Evolutionary conservation across 2,329 filamentous ascomycete species (phyloP).

Genomic region (Penicillium olsonii): DNA sequence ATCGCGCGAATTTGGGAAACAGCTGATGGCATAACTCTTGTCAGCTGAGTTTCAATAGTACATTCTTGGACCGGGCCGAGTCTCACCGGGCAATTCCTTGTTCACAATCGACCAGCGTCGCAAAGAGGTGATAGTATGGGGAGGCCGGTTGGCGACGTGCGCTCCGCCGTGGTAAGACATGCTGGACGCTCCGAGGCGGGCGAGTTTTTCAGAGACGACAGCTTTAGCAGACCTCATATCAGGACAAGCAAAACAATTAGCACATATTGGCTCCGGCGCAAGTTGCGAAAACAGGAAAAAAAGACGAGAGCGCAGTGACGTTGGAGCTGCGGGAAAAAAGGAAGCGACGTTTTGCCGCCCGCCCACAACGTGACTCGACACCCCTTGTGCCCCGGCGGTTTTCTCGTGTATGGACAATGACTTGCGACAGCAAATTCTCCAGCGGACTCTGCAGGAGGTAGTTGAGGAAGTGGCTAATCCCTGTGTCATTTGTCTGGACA

Average conservation of each 20-base stretch:
- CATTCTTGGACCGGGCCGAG: background rate
- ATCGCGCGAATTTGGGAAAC: conserved; percentile 72
- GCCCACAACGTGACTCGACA: conserved; percentile 13
- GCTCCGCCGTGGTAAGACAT: conserved; percentile 25
- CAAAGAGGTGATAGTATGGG: conserved; percentile 69
- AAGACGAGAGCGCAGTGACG: background rate
- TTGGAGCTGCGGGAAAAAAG: conserved; percentile 1
- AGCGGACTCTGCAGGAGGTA: conserved; percentile 49
- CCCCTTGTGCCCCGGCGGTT: conserved; percentile 31
- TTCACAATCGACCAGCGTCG: conserved; percentile 81
- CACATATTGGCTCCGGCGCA: too few relatives aligned
- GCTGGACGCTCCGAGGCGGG: conserved; percentile 18
- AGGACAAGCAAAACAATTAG: background rate
- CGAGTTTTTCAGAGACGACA: conserved; percentile 34
- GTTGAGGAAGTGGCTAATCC: conserved; percentile 47
- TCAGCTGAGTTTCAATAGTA: background rate
- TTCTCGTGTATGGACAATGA: conserved; percentile 34
- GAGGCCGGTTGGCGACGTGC: conserved; percentile 7
- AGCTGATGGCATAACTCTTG: conserved; percentile 40
- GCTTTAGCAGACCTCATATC: conserved; percentile 39
- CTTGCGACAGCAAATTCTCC: conserved; percentile 46
- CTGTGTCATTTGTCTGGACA: conserved; percentile 87
- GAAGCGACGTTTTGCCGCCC: conserved; percentile 16
- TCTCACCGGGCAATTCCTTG: conserved; percentile 67
- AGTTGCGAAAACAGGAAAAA: background rate